phyloP scores from a whole-genome alignment of 2,329 filamentous ascomycete genomes.

The Eurotiales sp. region DNA sequence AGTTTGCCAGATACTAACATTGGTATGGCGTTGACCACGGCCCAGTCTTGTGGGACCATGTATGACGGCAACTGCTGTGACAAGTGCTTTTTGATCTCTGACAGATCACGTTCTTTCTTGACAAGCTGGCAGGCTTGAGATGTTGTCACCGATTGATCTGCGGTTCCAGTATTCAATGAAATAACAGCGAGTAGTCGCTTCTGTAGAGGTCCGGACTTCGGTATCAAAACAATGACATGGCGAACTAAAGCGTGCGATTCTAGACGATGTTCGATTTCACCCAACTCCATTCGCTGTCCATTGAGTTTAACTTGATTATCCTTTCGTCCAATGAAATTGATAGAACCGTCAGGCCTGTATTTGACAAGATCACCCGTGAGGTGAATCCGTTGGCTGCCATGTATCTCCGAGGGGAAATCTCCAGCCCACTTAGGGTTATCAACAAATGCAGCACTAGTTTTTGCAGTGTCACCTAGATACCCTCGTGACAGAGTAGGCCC shows the following conservation, averaged over 20 bases:
- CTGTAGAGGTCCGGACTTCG: constrained; percentile 7
- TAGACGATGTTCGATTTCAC: constrained; percentile 38
- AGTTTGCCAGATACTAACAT: constrained; percentile 14
- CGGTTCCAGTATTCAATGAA: background rate
- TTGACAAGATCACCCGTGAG: constrained; percentile 30
- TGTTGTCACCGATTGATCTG: constrained; percentile 20
- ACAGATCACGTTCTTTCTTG: constrained; percentile 1
- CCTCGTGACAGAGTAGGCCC: constrained; percentile 38
- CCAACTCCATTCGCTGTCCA: constrained; percentile 42
- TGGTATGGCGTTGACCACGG: constrained; percentile 12
- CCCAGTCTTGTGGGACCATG: constrained; percentile 15
- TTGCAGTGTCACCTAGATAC: constrained; percentile 41
- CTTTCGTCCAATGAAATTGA: constrained; percentile 29
- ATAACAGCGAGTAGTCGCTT: constrained; percentile 13
- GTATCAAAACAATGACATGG: constrained; percentile 19
- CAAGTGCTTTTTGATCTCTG: constrained; percentile 6
- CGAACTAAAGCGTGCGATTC: constrained; percentile 37
- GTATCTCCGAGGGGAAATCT: constrained; percentile 37
- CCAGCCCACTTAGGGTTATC: constrained; percentile 35
- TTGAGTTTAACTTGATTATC: constrained; percentile 40
- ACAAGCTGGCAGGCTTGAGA: constrained; percentile 8
- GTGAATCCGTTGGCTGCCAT: constrained; percentile 33
- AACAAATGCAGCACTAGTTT: constrained; percentile 35
- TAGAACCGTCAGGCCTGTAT: constrained; percentile 36
- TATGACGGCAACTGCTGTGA: constrained; percentile 24